Evolutionary conservation across 306 rosid species (phyloP).

Genomic region (Astragalus glycyphyllos): DNA sequence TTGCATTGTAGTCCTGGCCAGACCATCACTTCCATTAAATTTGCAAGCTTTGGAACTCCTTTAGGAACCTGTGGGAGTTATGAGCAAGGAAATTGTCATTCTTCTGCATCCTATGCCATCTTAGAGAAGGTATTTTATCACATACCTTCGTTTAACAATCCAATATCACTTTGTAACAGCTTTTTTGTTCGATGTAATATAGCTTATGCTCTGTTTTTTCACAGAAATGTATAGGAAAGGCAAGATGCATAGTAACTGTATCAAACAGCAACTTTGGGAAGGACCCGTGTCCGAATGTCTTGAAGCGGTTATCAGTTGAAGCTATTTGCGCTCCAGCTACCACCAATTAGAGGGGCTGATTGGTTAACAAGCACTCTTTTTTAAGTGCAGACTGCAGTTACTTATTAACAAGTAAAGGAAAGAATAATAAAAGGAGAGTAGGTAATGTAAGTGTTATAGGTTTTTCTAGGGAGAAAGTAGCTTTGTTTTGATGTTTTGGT

Average conservation of each 20-base stretch:
- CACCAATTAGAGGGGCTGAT: slow-evolving; percentile 58
- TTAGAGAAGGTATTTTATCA: slow-evolving; percentile 71
- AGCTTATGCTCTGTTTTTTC: slow-evolving; percentile 33
- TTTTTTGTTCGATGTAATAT: slow-evolving; percentile 18
- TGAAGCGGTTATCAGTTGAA: slow-evolving; percentile 92
- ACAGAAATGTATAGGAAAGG: slow-evolving; percentile 89
- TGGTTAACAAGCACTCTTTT: slow-evolving; percentile 34
- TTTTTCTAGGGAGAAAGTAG: slow-evolving; percentile 48
- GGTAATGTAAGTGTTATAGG: slow-evolving; percentile 46
- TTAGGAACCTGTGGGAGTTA: slow-evolving; percentile 90
- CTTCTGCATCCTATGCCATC: slow-evolving; percentile 68
- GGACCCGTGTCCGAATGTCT: slow-evolving; percentile 95
- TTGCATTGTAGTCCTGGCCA: slow-evolving; percentile 82
- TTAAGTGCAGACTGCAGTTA: slow-evolving; percentile 43
- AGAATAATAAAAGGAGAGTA: slow-evolving; percentile 49
- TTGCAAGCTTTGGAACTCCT: slow-evolving; percentile 99
- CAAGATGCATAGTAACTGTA: slow-evolving; percentile 81
- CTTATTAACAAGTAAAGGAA: slow-evolving; percentile 54
- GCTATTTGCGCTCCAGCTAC: slow-evolving; percentile 77
- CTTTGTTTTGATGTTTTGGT: slow-evolving; percentile 42
- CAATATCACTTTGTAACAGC: not conserved
- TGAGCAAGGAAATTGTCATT: slow-evolving; percentile 90
- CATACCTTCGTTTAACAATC: slow-evolving; percentile 30
- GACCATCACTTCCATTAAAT: slow-evolving; percentile 82
- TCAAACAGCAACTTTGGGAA: slow-evolving; percentile 83